Evolutionary conservation across 2,329 filamentous ascomycete genomes (phyloP).

Genomic region (Arthrobotrys pseudoclavata): DNA sequence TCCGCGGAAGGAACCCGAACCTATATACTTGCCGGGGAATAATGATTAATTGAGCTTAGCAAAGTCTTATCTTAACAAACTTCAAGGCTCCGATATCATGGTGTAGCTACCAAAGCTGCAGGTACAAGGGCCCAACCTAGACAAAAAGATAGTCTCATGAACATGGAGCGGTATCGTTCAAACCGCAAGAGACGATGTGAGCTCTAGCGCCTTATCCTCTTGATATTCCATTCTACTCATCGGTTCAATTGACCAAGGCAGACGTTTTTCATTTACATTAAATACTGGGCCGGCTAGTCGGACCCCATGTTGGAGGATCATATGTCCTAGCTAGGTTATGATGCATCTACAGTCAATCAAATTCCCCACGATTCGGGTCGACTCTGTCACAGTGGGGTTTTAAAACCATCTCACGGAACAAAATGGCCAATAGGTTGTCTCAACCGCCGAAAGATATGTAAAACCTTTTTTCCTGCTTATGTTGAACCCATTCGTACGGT

Average conservation of each 20-base stretch:
- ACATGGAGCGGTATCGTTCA: conserved; percentile 46
- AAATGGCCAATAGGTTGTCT: conserved; percentile 35
- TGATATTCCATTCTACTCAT: conserved; percentile 11
- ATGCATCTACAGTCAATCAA: conserved; percentile 34
- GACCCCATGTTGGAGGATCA: conserved; percentile 17
- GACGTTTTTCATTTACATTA: conserved; percentile 24
- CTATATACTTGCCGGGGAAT: conserved; percentile 35
- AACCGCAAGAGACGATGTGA: conserved; percentile 15
- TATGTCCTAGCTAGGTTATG: conserved; percentile 4
- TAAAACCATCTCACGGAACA: conserved; percentile 31
- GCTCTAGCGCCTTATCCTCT: conserved; percentile 39
- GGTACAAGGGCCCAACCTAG: conserved; percentile 39
- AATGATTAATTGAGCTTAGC: conserved; percentile 36
- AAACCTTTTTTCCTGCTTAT: conserved; percentile 30
- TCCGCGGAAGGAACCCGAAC: conserved; percentile 31
- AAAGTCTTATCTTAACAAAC: conserved; percentile 16
- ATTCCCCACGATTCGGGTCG: conserved; percentile 48
- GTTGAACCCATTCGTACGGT: conserved; percentile 34
- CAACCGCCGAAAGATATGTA: conserved; percentile 1
- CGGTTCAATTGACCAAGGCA: conserved; percentile 39
- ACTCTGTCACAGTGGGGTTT: conserved; percentile 42
- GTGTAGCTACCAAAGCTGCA: conserved; percentile 36
- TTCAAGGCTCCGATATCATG: conserved; percentile 24
- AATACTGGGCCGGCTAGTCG: conserved; percentile 14
- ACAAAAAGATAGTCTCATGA: conserved; percentile 28